These are phyloP conservation scores for Colletotrichum trifolii DNA, from an alignment of 2,329 filamentous ascomycete species.

Conservation along the genomic window DNA sequence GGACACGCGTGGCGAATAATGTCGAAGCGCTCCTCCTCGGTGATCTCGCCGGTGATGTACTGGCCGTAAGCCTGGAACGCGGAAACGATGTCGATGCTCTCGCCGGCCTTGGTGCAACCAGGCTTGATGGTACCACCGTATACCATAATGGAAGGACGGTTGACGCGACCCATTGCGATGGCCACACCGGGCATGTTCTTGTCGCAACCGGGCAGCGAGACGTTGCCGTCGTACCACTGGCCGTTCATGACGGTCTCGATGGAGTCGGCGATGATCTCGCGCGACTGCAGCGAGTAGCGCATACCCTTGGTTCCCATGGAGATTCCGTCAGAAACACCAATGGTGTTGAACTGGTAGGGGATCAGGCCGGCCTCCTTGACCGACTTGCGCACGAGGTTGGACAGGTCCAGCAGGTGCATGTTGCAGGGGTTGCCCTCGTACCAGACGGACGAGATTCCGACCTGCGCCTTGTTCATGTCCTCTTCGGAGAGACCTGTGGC, in stretches of 20 bases:
- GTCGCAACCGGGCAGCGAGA: slow-evolving; percentile 96
- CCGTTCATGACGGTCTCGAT: slow-evolving; percentile 99
- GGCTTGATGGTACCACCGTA: slow-evolving; percentile 96
- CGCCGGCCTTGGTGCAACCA: slow-evolving; percentile 82
- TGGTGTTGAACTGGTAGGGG: slow-evolving; percentile 98
- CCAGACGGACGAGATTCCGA: slow-evolving; percentile 98
- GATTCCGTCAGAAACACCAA: slow-evolving; percentile 96
- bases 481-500: slow-evolving; percentile 87
- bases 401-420: slow-evolving; percentile 96
- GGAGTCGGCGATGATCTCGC: slow-evolving; percentile 96
- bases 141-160: slow-evolving; percentile 95
- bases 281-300: slow-evolving; percentile 92
- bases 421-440: slow-evolving; percentile 99
- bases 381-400: slow-evolving; percentile 74
- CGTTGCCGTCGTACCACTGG: slow-evolving; percentile 98
- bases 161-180: slow-evolving; percentile 94
- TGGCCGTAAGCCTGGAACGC: slow-evolving; percentile 98
- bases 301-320: slow-evolving; percentile 99
- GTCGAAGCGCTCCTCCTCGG: slow-evolving; percentile 90
- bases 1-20: slow-evolving; percentile 92
- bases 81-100: slow-evolving; percentile 91
- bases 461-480: slow-evolving; percentile 96
- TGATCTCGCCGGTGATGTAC: slow-evolving; percentile 91
- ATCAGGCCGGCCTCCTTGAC: slow-evolving; percentile 79
- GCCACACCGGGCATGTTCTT: slow-evolving; percentile 98